A percentile compares a stretch with the other conserved stretches of the same genome.
Conservation (phyloP, 2,329 filamentous ascomycete genomes). For the Fonsecaea pedrosoi region DNA sequence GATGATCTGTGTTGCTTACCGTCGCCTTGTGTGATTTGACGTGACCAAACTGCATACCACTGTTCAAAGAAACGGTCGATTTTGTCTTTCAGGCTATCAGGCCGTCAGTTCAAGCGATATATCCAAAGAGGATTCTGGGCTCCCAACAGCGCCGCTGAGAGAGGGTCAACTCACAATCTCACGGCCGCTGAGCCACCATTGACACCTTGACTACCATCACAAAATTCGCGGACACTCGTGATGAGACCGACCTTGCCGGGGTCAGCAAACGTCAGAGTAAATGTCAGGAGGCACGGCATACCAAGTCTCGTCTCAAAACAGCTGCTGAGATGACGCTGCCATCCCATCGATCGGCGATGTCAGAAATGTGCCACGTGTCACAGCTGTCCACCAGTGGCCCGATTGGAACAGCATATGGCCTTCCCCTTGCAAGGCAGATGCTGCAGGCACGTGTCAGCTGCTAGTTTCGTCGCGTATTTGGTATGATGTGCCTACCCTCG, state of each 20-base stretch:
- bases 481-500: slow-evolving; percentile 54
- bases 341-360: slow-evolving; percentile 70
- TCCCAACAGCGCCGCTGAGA: not conserved
- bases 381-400: slow-evolving; percentile 71
- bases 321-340: slow-evolving; percentile 75
- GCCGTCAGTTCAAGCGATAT: slow-evolving; percentile 2
- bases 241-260: slow-evolving; percentile 39
- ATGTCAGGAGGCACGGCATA: slow-evolving; percentile 40
- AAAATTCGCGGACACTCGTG: slow-evolving; percentile 45
- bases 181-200: slow-evolving; percentile 47
- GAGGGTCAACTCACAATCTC: slow-evolving; percentile 24
- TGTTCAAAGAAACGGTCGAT: slow-evolving; percentile 71
- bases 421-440: slow-evolving; percentile 72
- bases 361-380: slow-evolving; percentile 71
- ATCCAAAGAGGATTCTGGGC: not conserved
- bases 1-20: slow-evolving; percentile 47
- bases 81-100: slow-evolving; percentile 53
- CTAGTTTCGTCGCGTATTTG: slow-evolving; percentile 48
- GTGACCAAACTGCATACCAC: slow-evolving; percentile 70
- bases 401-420: slow-evolving; percentile 71
- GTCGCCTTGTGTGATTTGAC: slow-evolving; percentile 61
- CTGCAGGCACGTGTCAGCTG: slow-evolving; percentile 11
- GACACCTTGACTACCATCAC: slow-evolving; percentile 46
- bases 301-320: slow-evolving; percentile 70
- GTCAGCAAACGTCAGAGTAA: slow-evolving; percentile 7